Percentiles rank a stretch among this genome's conserved stretches.
Evolutionary conservation across 768 basidiomycete genomes (phyloP).

Genomic region (Strobilomyces echinocephalus): DNA sequence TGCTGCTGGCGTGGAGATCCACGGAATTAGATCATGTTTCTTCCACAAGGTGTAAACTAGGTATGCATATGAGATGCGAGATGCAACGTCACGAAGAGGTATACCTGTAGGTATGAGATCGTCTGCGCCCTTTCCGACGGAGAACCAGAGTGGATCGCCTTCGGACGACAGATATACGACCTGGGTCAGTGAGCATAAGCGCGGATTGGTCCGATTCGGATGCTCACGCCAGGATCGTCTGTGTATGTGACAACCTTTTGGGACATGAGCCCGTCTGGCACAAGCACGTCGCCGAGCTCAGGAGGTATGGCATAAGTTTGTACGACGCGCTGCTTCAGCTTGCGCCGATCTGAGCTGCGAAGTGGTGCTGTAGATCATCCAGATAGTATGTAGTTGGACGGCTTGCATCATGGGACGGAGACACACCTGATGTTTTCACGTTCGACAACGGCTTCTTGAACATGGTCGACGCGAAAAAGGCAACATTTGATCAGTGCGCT

Average conservation of each 20-base stretch:
- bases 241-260: constrained; percentile 65
- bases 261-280: constrained; percentile 68
- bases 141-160: constrained; percentile 78
- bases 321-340: constrained; percentile 58
- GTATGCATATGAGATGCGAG: neutral
- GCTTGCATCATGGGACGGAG: neutral
- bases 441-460: constrained; percentile 74
- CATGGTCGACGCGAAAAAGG: constrained; percentile 39
- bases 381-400: neutral
- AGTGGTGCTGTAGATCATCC: constrained; percentile 46
- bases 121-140: constrained; percentile 59
- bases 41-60: constrained; percentile 78
- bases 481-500: no score
- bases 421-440: constrained; percentile 58
- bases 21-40: constrained; percentile 59
- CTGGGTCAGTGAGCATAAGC: constrained; percentile 33
- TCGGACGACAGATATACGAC: constrained; percentile 57
- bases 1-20: constrained; percentile 62
- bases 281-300: constrained; percentile 63
- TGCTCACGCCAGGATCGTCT: constrained; percentile 57
- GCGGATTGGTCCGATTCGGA: neutral
- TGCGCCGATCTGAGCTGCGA: constrained; percentile 67
- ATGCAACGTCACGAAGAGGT: neutral
- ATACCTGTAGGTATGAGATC: constrained; percentile 70
- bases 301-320: constrained; percentile 42